Evolutionary conservation across 2,329 filamentous ascomycete species (phyloP).

Genomic region (Emergomyces orientalis): DNA sequence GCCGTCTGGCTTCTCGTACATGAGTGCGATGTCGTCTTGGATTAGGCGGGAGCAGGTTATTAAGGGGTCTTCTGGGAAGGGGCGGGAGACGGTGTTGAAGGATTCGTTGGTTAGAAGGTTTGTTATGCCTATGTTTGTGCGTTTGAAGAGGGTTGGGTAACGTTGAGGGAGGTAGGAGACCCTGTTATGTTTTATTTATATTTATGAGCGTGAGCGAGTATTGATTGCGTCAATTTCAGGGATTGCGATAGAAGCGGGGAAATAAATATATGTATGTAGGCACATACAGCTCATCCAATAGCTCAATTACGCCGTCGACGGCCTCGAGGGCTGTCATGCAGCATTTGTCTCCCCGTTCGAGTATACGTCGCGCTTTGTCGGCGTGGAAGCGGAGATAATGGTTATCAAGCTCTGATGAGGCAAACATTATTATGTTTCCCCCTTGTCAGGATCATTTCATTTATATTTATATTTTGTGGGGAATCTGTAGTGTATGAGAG

Average conservation of each 20-base stretch:
- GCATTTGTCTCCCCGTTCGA: constrained; percentile 57
- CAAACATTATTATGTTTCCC: constrained; percentile 1
- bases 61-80: constrained; percentile 69
- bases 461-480: not conserved
- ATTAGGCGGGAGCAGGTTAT: constrained; percentile 60
- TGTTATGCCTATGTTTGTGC: constrained; percentile 52
- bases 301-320: constrained; percentile 61
- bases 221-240: not conserved
- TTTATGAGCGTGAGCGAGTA: not conserved
- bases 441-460: not conserved
- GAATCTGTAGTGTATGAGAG: not conserved
- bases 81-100: constrained; percentile 57
- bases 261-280: not conserved
- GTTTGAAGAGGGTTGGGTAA: constrained; percentile 61
- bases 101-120: constrained; percentile 63
- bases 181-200: constrained; percentile 18
- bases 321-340: constrained; percentile 60
- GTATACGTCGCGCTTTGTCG: constrained; percentile 60
- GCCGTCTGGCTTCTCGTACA: constrained; percentile 67
- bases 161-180: constrained; percentile 60
- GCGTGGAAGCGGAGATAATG: constrained; percentile 64
- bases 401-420: constrained; percentile 65
- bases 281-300: constrained; percentile 59
- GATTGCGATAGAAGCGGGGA: not conserved
- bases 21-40: constrained; percentile 76